Conservation (phyloP, 2,329 filamentous ascomycete genomes). For the Aspergillus neotritici region DNA sequence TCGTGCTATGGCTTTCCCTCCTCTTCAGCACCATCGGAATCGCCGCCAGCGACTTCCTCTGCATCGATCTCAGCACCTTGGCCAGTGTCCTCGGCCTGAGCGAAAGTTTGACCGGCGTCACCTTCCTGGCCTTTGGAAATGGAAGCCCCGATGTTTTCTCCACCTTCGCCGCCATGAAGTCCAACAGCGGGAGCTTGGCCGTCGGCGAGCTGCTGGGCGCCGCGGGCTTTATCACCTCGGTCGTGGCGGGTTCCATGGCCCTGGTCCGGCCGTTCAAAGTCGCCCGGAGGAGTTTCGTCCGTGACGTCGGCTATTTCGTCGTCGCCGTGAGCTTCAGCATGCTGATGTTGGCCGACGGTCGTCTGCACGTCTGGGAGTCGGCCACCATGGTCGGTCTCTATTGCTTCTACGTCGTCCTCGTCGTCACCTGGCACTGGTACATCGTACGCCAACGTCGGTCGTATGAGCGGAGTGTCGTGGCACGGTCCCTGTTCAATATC, state of each 20-base stretch:
- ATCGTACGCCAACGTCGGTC: conserved; percentile 57
- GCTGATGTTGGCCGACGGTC: conserved; percentile 78
- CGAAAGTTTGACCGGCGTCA: conserved; percentile 93
- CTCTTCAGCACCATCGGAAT: conserved; percentile 97
- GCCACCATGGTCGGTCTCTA: conserved; percentile 87
- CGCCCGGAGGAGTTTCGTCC: conserved; percentile 78
- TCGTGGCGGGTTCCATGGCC: conserved; percentile 96
- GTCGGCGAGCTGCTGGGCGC: conserved; percentile 93
- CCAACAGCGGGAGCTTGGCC: conserved; percentile 93
- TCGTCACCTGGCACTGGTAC: conserved; percentile 91
- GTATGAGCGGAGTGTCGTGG: conserved; percentile 62
- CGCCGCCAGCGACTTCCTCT: conserved; percentile 97
- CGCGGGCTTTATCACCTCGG: conserved; percentile 90
- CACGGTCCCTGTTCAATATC: conserved; percentile 67
- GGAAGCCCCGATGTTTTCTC: conserved; percentile 98
- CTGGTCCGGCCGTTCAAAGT: conserved; percentile 93
- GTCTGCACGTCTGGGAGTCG: conserved; percentile 83
- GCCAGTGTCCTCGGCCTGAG: conserved; percentile 84
- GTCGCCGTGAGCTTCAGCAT: conserved; percentile 81
- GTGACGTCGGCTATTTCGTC: conserved; percentile 90
- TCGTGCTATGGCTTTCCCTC: conserved; percentile 77
- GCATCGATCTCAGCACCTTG: conserved; percentile 91
- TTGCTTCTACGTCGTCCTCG: conserved; percentile 77
- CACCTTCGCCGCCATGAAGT: conserved; percentile 96
- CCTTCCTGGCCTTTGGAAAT: conserved; percentile 94